phyloP scores from a whole-genome alignment of 1,139 yeast species.

The Spencermartinsiella ligniputridi region DNA sequence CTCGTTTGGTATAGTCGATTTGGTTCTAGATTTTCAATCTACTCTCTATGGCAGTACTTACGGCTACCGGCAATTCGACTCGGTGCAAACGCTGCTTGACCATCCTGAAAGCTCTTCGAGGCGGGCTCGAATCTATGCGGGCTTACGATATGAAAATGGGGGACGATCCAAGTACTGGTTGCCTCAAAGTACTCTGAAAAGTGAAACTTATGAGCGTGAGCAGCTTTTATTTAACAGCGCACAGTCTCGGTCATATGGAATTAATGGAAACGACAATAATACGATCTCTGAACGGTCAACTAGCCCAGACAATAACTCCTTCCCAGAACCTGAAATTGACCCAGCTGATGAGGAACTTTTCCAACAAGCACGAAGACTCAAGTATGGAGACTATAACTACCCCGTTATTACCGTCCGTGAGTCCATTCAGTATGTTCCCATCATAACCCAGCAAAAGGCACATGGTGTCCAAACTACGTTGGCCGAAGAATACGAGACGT shows the following conservation, averaged over 20 bases:
- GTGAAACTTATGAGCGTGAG: conserved; percentile 1
- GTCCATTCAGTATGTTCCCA: conserved; percentile 27
- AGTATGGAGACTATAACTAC: conserved; percentile 54
- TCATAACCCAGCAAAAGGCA: conserved; percentile 20
- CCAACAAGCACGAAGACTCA: conserved; percentile 39
- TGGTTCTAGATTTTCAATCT: conserved; percentile 68
- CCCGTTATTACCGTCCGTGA: conserved; percentile 52
- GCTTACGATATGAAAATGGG: conserved; percentile 72
- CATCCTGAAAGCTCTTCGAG: conserved; percentile 66
- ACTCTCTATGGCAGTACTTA: conserved; percentile 75
- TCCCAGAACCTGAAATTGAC: neutral
- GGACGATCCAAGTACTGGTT: conserved; percentile 87
- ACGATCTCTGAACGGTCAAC: conserved; percentile 2
- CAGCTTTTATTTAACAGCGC: conserved; percentile 1
- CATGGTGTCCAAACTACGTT: conserved; percentile 18
- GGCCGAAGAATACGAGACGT: conserved; percentile 18
- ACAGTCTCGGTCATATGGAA: neutral
- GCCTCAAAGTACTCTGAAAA: conserved; percentile 34
- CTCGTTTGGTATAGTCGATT: conserved; percentile 69
- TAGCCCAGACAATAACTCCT: neutral
- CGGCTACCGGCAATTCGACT: conserved; percentile 79
- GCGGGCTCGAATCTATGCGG: conserved; percentile 72
- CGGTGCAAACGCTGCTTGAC: conserved; percentile 65
- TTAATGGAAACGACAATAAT: neutral
- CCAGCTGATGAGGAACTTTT: conserved; percentile 36